phyloP scores from a whole-genome alignment of 495 filamentous ascomycete species.

The Penicillium riverlandense region DNA sequence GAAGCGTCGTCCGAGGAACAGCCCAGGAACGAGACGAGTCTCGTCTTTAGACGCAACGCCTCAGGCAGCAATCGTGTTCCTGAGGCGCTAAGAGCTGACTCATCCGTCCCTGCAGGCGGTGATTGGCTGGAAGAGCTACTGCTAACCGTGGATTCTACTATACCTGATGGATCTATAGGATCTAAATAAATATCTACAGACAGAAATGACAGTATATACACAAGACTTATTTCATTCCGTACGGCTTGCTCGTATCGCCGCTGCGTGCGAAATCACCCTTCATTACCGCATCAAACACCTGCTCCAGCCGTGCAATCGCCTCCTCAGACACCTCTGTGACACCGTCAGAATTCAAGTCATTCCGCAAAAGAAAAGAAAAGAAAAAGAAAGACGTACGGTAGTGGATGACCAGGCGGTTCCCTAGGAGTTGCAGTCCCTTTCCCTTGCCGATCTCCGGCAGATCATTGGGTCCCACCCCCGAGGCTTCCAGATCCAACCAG shows the following conservation, averaged over 20 bases:
- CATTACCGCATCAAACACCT: slow-evolving; percentile 33
- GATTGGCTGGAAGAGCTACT: too few relatives aligned
- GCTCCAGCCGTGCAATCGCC: slow-evolving; percentile 30
- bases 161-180: too few relatives aligned
- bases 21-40: too few relatives aligned
- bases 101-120: too few relatives aligned
- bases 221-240: slow-evolving; percentile 23
- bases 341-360: slow-evolving; percentile 15
- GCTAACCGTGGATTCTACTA: too few relatives aligned
- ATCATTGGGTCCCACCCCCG: slow-evolving; percentile 36
- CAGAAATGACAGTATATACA: neutral
- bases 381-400: slow-evolving; percentile 31
- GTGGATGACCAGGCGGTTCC: slow-evolving; percentile 36
- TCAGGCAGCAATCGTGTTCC: too few relatives aligned
- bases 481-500: slow-evolving; percentile 69
- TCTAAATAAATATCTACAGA: too few relatives aligned
- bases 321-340: slow-evolving; percentile 39
- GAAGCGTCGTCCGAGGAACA: too few relatives aligned
- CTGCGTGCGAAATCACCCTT: slow-evolving; percentile 30
- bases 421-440: slow-evolving; percentile 32
- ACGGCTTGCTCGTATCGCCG: slow-evolving; percentile 30
- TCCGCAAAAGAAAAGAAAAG: neutral
- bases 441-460: slow-evolving; percentile 30
- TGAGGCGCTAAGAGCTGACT: too few relatives aligned
- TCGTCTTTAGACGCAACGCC: too few relatives aligned